phyloP scores from a whole-genome alignment of 2,329 filamentous ascomycete genomes.

The Ramichloridium luteum region DNA sequence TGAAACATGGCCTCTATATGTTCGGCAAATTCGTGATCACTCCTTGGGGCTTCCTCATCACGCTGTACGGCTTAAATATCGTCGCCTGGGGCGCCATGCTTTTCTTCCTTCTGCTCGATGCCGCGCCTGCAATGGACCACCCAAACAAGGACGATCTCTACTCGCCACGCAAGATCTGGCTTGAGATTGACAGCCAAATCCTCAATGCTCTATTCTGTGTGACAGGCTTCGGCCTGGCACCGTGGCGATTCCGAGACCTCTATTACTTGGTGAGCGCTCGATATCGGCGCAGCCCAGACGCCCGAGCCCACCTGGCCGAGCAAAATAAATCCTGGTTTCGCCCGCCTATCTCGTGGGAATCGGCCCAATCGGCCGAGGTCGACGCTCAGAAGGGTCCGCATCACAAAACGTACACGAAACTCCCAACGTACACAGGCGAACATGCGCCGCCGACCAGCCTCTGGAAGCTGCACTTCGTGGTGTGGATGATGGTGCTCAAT shows the following conservation, averaged over 20 bases:
- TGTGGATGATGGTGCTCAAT: conserved; percentile 65
- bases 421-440: conserved; percentile 35
- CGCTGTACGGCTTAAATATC: conserved; percentile 64
- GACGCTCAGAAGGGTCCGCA: conserved; percentile 1
- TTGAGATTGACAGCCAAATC: conserved; percentile 70
- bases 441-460: conserved; percentile 51
- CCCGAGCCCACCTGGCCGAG: conserved; percentile 31
- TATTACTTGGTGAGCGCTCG: conserved; percentile 58
- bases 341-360: not conserved
- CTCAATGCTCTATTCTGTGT: conserved; percentile 71
- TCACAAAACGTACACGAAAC: conserved; percentile 1
- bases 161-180: conserved; percentile 62
- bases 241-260: conserved; percentile 68
- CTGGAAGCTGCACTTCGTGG: conserved; percentile 64
- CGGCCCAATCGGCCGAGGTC: conserved; percentile 31
- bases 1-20: conserved; percentile 2
- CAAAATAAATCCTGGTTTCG: conserved; percentile 6
- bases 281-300: conserved; percentile 36
- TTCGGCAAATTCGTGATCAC: conserved; percentile 40
- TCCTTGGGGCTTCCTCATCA: conserved; percentile 59
- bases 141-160: conserved; percentile 27
- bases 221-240: conserved; percentile 66
- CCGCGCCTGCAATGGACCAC: conserved; percentile 55
- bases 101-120: conserved; percentile 66
- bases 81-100: conserved; percentile 80